Conservation (phyloP, 108 stramenopile genomes). For the Fragilariopsis cylindrus region DNA sequence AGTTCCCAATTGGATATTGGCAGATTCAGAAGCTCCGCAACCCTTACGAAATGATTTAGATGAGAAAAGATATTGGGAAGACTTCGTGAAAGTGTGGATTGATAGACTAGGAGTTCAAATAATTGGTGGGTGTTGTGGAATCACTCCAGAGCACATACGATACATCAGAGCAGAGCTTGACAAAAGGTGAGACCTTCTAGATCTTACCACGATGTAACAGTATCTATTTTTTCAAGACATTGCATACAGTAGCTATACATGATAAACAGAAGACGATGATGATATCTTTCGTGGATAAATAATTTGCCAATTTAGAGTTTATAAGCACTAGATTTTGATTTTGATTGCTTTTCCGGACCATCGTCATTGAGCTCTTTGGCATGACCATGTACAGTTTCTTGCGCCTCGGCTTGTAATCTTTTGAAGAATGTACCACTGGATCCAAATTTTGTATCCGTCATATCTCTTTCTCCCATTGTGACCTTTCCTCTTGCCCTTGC, state of each 20-base stretch:
- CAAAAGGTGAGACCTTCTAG: background rate
- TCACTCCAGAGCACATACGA: slow-evolving; percentile 74
- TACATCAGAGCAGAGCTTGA: slow-evolving; percentile 11
- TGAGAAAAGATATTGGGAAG: slow-evolving; percentile 58
- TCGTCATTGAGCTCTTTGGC: background rate
- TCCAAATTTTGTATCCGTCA: slow-evolving; percentile 73
- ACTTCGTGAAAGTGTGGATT: slow-evolving; percentile 71
- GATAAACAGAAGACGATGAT: too few relatives aligned
- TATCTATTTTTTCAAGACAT: too few relatives aligned
- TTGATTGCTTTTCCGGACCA: slow-evolving; percentile 19
- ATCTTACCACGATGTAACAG: too few relatives aligned
- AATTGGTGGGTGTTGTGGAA: slow-evolving; percentile 90
- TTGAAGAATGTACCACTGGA: slow-evolving; percentile 92
- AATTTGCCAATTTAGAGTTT: slow-evolving; percentile 29
- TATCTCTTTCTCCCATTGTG: slow-evolving; percentile 60
- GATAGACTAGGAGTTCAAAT: slow-evolving; percentile 44
- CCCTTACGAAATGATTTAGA: slow-evolving; percentile 73
- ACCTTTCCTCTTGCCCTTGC: slow-evolving; percentile 87
- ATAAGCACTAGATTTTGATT: slow-evolving; percentile 41
- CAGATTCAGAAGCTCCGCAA: slow-evolving; percentile 67
- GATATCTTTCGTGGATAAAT: background rate
- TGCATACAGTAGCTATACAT: too few relatives aligned
- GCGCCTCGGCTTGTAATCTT: slow-evolving; percentile 84
- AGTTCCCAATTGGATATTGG: slow-evolving; percentile 72
- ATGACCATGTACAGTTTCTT: slow-evolving; percentile 47